phyloP scores from a whole-genome alignment of 306 rosid species.

The Pueraria montana region DNA sequence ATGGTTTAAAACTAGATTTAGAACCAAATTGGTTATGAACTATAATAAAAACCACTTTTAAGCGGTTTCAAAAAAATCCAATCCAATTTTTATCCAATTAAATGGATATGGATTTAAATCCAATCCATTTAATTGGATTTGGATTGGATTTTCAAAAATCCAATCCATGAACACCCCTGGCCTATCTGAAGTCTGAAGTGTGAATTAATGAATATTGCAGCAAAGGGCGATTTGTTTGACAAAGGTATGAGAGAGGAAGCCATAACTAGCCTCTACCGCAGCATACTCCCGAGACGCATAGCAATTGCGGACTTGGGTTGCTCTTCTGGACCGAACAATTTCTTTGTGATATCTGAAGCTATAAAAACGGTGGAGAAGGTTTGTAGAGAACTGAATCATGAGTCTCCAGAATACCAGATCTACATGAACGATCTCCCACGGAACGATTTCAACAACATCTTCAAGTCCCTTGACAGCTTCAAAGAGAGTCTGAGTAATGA shows the following conservation, averaged over 20 bases:
- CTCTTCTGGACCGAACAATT: conserved; percentile 68
- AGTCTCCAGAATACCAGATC: conserved; percentile 56
- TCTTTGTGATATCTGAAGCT: conserved; percentile 49
- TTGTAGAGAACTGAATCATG: conserved; percentile 29
- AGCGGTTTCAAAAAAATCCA: too few relatives aligned
- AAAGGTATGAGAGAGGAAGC: conserved; percentile 61
- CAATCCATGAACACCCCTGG: too few relatives aligned
- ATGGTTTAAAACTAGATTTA: too few relatives aligned
- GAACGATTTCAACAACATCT: conserved; percentile 66
- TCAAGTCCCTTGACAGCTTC: conserved; percentile 56
- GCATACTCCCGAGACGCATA: conserved; percentile 20
- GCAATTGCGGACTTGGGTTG: conserved; percentile 71
- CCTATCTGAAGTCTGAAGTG: too few relatives aligned
- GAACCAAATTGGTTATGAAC: too few relatives aligned
- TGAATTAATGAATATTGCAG: conserved; percentile 41
- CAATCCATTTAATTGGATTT: too few relatives aligned
- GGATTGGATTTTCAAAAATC: too few relatives aligned
- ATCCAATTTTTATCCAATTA: too few relatives aligned
- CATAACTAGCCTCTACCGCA: conserved; percentile 31
- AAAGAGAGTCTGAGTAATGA: conserved; percentile 40
- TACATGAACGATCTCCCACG: conserved; percentile 62
- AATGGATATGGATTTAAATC: too few relatives aligned
- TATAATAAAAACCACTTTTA: too few relatives aligned
- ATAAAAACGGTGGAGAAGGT: conserved; percentile 54
- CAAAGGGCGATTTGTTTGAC: conserved; percentile 56